These are phyloP conservation scores for Linnemannia zychae DNA, from an alignment of 192 early-diverging fungal genomes.

Conservation along the genomic window DNA sequence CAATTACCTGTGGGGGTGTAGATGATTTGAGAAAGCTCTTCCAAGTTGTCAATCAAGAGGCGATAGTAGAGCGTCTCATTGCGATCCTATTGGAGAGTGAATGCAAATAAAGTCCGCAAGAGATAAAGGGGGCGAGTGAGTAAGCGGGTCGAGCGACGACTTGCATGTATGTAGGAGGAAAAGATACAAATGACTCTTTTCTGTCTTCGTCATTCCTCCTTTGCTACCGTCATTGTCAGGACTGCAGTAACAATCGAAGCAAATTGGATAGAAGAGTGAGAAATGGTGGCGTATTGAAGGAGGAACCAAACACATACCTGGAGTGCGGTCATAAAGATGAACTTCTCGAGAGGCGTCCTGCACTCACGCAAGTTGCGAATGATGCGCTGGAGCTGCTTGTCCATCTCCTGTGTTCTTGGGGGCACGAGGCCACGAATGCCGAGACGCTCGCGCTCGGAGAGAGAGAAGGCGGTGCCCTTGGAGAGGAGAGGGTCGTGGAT, in stretches of 20 bases:
- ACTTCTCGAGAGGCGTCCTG: slow-evolving; percentile 64
- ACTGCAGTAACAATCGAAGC: not conserved
- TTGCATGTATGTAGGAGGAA: not conserved
- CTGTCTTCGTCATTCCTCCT: slow-evolving; percentile 5
- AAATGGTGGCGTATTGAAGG: not conserved
- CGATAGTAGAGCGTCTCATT: slow-evolving; percentile 69
- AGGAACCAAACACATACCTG: slow-evolving; percentile 35
- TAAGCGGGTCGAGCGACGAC: not conserved
- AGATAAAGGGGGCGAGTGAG: not conserved
- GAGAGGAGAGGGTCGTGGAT: slow-evolving; percentile 67
- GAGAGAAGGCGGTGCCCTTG: slow-evolving; percentile 67
- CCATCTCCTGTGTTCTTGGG: slow-evolving; percentile 68
- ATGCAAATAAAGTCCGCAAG: not conserved
- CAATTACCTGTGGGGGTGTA: slow-evolving; percentile 69
- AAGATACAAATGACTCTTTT: slow-evolving; percentile 29
- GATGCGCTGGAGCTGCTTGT: slow-evolving; percentile 66
- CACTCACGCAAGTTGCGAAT: slow-evolving; percentile 65
- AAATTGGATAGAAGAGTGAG: not conserved
- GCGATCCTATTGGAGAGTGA: slow-evolving; percentile 46
- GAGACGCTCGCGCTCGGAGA: slow-evolving; percentile 65
- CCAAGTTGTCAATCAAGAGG: slow-evolving; percentile 63
- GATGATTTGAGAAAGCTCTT: slow-evolving; percentile 66
- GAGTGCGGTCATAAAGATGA: slow-evolving; percentile 65
- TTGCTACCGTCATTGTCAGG: not conserved
- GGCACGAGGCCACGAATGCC: slow-evolving; percentile 68